Conservation (phyloP, 805 yeast genomes). For the Candida manassasensis region DNA sequence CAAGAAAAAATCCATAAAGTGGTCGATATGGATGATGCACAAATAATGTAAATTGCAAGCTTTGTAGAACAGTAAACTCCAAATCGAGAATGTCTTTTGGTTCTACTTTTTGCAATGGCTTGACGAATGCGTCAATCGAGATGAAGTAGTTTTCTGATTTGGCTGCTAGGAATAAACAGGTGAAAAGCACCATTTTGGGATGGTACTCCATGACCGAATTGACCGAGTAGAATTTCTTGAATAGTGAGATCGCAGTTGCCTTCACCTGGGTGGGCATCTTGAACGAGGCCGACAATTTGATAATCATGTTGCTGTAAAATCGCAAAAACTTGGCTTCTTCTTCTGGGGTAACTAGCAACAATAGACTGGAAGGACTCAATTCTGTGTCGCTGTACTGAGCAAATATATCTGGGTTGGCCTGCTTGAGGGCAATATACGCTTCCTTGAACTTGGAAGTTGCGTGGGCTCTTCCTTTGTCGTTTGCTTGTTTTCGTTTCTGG, state of each 20-base stretch:
- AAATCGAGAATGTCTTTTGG: slow-evolving; percentile 65
- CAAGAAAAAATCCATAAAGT: slow-evolving; percentile 91
- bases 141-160: slow-evolving; percentile 90
- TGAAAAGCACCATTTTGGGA: slow-evolving; percentile 71
- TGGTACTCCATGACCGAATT: slow-evolving; percentile 84
- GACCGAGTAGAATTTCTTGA: slow-evolving; percentile 72
- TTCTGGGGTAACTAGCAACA: slow-evolving; percentile 47
- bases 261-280: slow-evolving; percentile 84
- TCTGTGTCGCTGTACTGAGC: slow-evolving; percentile 19
- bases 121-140: slow-evolving; percentile 74
- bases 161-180: slow-evolving; percentile 82
- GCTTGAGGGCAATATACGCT: slow-evolving; percentile 14
- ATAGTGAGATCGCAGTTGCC: slow-evolving; percentile 80
- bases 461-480: slow-evolving; percentile 47
- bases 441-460: slow-evolving; percentile 29
- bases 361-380: slow-evolving; percentile 28
- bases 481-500: slow-evolving; percentile 44
- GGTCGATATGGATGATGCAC: slow-evolving; percentile 90
- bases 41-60: slow-evolving; percentile 70
- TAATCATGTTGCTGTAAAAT: slow-evolving; percentile 69
- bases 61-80: slow-evolving; percentile 73
- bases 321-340: slow-evolving; percentile 70
- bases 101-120: slow-evolving; percentile 61
- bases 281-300: slow-evolving; percentile 65
- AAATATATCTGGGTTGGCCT: slow-evolving; percentile 26